Evolutionary conservation across 106 monocot genomes (phyloP).

Genomic region (Cymbidium sinense): DNA sequence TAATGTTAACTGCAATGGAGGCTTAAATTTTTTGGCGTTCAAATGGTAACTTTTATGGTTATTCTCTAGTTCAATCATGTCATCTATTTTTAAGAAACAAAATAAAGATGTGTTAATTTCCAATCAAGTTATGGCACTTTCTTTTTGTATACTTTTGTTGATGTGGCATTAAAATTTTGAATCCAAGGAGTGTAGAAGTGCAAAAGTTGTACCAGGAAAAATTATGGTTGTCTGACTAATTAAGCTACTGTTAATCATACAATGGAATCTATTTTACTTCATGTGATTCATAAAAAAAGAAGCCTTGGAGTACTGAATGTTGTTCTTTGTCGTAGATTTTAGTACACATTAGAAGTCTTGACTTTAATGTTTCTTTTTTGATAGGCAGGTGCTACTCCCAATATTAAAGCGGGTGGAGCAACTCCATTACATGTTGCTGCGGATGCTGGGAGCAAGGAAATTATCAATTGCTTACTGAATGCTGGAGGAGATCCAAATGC

Average conservation of each 20-base stretch:
- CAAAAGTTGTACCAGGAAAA: not conserved
- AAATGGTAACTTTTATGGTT: not conserved
- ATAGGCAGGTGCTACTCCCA: conserved; percentile 78
- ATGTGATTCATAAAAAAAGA: not conserved
- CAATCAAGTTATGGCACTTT: not conserved
- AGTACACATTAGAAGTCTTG: not conserved
- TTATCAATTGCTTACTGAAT: conserved; percentile 67
- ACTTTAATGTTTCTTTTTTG: conserved; percentile 3
- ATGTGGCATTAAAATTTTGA: not conserved
- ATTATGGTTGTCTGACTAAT: not conserved
- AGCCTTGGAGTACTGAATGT: not conserved
- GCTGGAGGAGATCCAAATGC: conserved; percentile 75
- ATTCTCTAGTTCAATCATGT: not conserved
- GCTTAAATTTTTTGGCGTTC: not conserved
- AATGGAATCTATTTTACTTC: not conserved
- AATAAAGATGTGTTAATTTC: not conserved
- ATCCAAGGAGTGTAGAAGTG: not conserved
- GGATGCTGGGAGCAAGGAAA: conserved; percentile 59
- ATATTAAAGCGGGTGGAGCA: conserved; percentile 76
- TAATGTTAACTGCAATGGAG: not conserved
- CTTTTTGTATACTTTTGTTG: not conserved
- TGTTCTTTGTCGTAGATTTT: conserved; percentile 5
- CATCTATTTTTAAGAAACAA: not conserved
- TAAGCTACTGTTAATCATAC: not conserved
- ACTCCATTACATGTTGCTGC: conserved; percentile 91